Conservation (phyloP, 192 early-diverging fungal genomes). For the Mortierella alpina region DNA sequence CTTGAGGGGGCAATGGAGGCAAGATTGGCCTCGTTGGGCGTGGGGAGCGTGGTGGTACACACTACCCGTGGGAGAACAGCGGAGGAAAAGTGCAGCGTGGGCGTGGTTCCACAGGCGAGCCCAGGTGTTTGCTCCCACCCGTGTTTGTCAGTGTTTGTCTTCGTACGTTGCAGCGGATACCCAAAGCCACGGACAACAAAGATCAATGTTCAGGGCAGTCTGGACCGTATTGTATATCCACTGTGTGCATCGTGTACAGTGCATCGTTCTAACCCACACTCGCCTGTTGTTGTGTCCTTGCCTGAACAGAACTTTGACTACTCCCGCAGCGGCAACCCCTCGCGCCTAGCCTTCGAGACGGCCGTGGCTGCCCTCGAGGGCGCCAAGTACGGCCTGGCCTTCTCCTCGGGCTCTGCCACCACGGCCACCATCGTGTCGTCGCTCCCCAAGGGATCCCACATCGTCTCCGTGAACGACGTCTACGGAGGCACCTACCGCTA, state of each 20-base stretch:
- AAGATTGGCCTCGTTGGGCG: too few relatives aligned
- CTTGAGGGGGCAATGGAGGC: too few relatives aligned
- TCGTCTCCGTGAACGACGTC: conserved; percentile 90
- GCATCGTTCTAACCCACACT: neutral
- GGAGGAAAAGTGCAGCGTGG: too few relatives aligned
- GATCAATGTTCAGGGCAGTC: too few relatives aligned
- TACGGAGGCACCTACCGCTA: conserved; percentile 93
- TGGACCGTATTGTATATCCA: too few relatives aligned
- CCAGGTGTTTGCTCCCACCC: too few relatives aligned
- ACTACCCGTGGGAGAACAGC: conserved; percentile 12
- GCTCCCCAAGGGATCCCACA: conserved; percentile 75
- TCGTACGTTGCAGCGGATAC: too few relatives aligned
- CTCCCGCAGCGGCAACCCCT: conserved; percentile 86
- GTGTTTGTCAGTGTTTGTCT: too few relatives aligned
- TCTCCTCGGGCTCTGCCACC: conserved; percentile 85
- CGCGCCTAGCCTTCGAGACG: conserved; percentile 77
- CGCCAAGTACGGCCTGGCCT: conserved; percentile 88
- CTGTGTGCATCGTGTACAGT: too few relatives aligned
- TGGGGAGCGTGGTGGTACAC: conserved; percentile 5
- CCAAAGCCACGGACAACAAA: too few relatives aligned
- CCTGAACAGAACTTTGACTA: conserved; percentile 73
- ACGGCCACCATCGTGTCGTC: conserved; percentile 85
- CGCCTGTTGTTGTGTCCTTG: neutral
- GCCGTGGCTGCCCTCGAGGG: conserved; percentile 94
- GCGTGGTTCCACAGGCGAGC: too few relatives aligned